A percentile compares a stretch with the other conserved stretches of the same genome.
phyloP scores from a whole-genome alignment of 768 basidiomycete genomes.

The Sutorius australiensis region DNA sequence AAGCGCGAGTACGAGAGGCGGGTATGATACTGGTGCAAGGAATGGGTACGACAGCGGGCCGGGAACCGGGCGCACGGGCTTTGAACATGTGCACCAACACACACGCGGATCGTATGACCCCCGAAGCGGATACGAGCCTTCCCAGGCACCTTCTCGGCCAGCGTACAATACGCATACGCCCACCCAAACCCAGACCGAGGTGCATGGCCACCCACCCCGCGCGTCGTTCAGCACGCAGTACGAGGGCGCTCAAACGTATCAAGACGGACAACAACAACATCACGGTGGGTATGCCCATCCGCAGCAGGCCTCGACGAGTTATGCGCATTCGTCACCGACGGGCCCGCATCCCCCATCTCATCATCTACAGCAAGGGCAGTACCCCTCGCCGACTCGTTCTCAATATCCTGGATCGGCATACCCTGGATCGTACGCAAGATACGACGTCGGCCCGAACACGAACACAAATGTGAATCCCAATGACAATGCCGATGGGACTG shows the following conservation, averaged over 20 bases:
- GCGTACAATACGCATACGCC: constrained; percentile 17
- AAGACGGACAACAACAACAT: constrained; percentile 23
- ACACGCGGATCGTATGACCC: constrained; percentile 27
- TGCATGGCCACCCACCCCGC: constrained; percentile 18
- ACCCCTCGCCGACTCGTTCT: constrained; percentile 23
- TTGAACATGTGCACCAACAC: constrained; percentile 28
- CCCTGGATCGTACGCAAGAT: constrained; percentile 27
- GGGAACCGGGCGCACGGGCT: constrained; percentile 13
- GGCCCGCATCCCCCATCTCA: constrained; percentile 20
- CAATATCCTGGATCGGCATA: constrained; percentile 26
- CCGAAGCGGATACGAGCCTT: constrained; percentile 22
- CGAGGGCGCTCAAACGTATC: constrained; percentile 28
- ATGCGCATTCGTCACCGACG: constrained; percentile 20
- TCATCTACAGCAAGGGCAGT: constrained; percentile 24
- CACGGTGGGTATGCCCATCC: constrained; percentile 20
- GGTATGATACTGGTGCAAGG: constrained; percentile 20
- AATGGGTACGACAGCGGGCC: constrained; percentile 21
- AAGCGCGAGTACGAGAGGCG: constrained; percentile 8
- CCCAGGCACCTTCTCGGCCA: constrained; percentile 20
- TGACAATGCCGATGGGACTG: constrained; percentile 7
- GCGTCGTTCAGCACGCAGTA: constrained; percentile 20
- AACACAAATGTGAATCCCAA: constrained; percentile 15
- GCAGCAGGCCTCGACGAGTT: constrained; percentile 18
- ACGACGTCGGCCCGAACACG: constrained; percentile 25
- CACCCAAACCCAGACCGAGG: constrained; percentile 17